Evolutionary conservation across 805 yeast species (phyloP), one percentile per base, ranked within the genome.

Genomic region (Saturnispora kantuleensis): DNA sequence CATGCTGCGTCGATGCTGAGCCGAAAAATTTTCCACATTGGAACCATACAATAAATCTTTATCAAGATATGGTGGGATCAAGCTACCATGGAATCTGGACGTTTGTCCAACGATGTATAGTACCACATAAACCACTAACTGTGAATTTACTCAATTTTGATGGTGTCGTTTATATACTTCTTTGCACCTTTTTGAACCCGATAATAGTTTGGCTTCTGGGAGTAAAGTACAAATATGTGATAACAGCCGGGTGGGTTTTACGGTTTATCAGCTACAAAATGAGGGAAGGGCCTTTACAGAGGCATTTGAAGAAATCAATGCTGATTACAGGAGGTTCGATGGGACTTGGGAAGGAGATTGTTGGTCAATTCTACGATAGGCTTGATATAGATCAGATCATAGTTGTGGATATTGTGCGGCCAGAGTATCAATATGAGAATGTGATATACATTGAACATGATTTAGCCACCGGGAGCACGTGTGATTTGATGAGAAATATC

Each of bases 311-410:
- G 17, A 21, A 35, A 11, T 35, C 43, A 2, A 43, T 38, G 10
- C 32, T 48, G 35, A 32, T 39, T 6, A 74, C 79, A 0, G 81
- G 81, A 0, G 80, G 79, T 0, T 60, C 72, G 12, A 51, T 56
- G 30, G 80, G 81, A 0, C 56, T 76, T n/a, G 81, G 81, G 0
- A 50, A 53, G 2, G 70, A 65, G 39, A 52, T 73, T 4, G 69
- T 65, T 3, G 50, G 52, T 31, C n/a, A 38, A 30, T 41, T 41
- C 35, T 18, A 30, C 15, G 28, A 11, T 10, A 32, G 37, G 11
- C 2, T 16, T 5, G 41, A 48, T 29, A 26, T 28, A 18, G 55
- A 48, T 13, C 54, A 48, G 16, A 59, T 71, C 11, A 50, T 55
- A 36, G 55, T 67, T 1, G 39, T 70, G 12, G 76, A 71, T 47